Evolutionary conservation across 2,329 filamentous ascomycete genomes (phyloP).

Genomic region (Trichoderma cornu-damae): DNA sequence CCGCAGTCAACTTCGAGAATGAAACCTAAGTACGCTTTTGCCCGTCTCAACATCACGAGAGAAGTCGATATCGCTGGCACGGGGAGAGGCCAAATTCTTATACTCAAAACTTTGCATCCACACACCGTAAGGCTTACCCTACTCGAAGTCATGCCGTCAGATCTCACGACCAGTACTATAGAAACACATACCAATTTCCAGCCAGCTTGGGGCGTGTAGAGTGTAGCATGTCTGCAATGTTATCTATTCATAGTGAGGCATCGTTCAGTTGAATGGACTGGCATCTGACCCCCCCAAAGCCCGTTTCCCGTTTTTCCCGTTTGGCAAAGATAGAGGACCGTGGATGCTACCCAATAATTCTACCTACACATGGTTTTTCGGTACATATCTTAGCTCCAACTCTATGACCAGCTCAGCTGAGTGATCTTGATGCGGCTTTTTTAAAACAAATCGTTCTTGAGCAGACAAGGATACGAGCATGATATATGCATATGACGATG

Average conservation of each 20-base stretch:
- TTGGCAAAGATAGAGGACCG: no score
- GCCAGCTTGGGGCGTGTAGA: neutral
- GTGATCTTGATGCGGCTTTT: neutral
- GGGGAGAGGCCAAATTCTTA: slow-evolving; percentile 1
- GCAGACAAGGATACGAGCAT: neutral
- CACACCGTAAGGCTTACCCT: neutral
- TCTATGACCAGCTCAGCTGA: neutral
- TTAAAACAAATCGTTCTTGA: neutral
- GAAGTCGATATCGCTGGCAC: neutral
- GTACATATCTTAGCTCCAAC: neutral
- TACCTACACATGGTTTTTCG: neutral
- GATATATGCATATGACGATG: neutral
- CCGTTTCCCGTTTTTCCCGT: no score
- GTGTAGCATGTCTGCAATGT: neutral
- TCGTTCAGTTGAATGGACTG: neutral
- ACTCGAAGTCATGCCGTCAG: neutral
- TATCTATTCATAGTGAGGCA: neutral
- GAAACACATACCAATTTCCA: neutral
- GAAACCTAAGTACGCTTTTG: neutral
- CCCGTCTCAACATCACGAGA: neutral
- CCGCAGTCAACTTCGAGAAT: neutral
- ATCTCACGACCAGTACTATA: neutral
- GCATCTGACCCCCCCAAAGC: slow-evolving; percentile 9
- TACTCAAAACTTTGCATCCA: neutral
- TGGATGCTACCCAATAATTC: neutral